Conservation (phyloP, 2,329 filamentous ascomycete genomes). For the Apiospora phragmitis region DNA sequence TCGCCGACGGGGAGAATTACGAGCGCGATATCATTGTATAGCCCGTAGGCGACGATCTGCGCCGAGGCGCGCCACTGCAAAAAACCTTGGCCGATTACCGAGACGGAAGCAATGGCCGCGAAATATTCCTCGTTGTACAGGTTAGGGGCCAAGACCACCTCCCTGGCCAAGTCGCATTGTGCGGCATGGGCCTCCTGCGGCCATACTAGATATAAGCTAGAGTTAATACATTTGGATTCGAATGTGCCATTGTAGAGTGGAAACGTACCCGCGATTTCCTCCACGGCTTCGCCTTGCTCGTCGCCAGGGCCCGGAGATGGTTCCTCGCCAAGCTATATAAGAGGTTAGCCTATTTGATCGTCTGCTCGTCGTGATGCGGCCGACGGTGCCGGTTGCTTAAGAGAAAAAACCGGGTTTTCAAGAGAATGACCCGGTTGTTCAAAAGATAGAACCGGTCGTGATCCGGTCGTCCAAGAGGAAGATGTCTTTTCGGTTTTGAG, state of each 20-base stretch:
- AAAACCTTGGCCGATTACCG: fast-evolving
- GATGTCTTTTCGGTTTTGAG: too few relatives aligned
- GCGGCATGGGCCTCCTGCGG: not conserved
- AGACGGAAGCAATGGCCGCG: not conserved
- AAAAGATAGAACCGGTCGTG: too few relatives aligned
- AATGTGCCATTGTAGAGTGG: not conserved
- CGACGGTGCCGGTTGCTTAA: too few relatives aligned
- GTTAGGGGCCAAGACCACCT: not conserved
- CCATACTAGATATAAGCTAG: not conserved
- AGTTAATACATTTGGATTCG: not conserved
- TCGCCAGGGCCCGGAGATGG: not conserved
- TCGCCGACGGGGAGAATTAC: not conserved
- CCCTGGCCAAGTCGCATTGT: not conserved
- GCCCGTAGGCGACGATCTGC: not conserved
- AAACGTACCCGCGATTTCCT: not conserved
- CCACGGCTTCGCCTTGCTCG: too few relatives aligned
- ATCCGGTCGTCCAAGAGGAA: too few relatives aligned
- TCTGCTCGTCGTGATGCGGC: too few relatives aligned
- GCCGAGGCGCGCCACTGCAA: not conserved
- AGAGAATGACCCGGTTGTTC: too few relatives aligned
- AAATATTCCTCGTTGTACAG: not conserved
- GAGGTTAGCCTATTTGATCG: not conserved
- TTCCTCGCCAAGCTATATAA: not conserved
- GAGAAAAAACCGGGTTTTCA: too few relatives aligned
- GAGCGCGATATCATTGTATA: not conserved